Evolutionary conservation across 257 asterid genomes (phyloP).

Genomic region (Nicotiana tabacum): DNA sequence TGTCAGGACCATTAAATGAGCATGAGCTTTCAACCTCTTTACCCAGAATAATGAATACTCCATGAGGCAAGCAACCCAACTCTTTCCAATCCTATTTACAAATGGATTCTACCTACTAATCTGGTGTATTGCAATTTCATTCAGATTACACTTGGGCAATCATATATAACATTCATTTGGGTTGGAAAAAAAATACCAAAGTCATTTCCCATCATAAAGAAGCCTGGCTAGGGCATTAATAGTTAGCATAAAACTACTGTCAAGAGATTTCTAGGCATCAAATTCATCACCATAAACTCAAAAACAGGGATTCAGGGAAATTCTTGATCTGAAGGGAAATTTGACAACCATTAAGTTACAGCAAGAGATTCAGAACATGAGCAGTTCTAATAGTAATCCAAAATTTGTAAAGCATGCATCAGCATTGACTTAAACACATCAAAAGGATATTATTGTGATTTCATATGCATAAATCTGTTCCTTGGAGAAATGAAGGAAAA

Average conservation of each 20-base stretch:
- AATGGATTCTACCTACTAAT: neutral
- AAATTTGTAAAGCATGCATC: neutral
- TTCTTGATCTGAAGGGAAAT: neutral
- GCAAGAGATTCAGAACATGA: neutral
- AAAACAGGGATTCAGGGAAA: neutral
- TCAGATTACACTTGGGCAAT: neutral
- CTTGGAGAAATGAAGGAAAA: neutral
- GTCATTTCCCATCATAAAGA: neutral
- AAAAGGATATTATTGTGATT: neutral
- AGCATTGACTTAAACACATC: neutral
- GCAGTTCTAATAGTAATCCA: neutral
- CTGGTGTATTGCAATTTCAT: neutral
- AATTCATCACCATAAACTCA: neutral
- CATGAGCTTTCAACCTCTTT: neutral
- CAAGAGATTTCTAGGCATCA: neutral
- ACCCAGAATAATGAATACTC: neutral
- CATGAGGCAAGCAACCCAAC: neutral
- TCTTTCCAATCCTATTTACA: neutral
- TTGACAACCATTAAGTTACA: neutral
- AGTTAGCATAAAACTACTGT: neutral
- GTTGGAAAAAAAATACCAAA: neutral
- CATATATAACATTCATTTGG: neutral
- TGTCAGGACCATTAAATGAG: slow-evolving; percentile 12
- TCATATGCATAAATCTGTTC: neutral
- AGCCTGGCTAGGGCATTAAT: neutral